Percentiles rank a stretch among this genome's conserved stretches.
Conservation (phyloP, 305 asterid genomes). For the Fraxinus ornus region DNA sequence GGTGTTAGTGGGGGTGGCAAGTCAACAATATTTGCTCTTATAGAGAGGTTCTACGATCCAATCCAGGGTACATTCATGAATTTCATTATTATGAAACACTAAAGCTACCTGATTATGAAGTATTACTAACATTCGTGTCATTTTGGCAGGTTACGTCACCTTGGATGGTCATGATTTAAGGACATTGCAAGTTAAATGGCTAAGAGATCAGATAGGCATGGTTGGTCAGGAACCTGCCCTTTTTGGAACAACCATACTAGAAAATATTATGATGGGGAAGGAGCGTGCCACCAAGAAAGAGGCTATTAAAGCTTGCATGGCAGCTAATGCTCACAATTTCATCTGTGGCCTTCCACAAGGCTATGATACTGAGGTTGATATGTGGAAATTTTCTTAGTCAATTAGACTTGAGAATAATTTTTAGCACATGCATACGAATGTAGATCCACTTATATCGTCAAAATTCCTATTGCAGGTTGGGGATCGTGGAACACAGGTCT, state of each 20-base stretch:
- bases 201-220: conserved; percentile 82
- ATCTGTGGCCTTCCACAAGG: conserved; percentile 67
- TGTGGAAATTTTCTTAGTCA: not conserved
- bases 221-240: conserved; percentile 90
- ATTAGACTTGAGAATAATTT: not conserved
- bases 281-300: conserved; percentile 74
- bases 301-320: conserved; percentile 60
- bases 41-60: conserved; percentile 83
- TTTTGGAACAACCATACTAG: conserved; percentile 67
- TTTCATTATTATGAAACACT: not conserved
- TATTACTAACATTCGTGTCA: not conserved
- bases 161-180: conserved; percentile 77
- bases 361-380: conserved; percentile 65
- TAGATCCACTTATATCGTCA: not conserved
- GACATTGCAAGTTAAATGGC: conserved; percentile 82
- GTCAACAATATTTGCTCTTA: conserved; percentile 73
- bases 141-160: conserved; percentile 49
- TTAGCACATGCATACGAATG: not conserved
- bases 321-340: conserved; percentile 75
- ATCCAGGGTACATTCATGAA: conserved; percentile 41
- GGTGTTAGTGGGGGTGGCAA: conserved; percentile 86
- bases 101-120: not conserved
- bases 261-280: conserved; percentile 75
- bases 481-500: conserved; percentile 71
- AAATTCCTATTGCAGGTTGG: conserved; percentile 53